A percentile compares a stretch with the other conserved stretches of the same genome.
These are phyloP conservation scores for Daldinia vernicosa DNA, from an alignment of 495 filamentous ascomycete genomes.

Conservation along the genomic window DNA sequence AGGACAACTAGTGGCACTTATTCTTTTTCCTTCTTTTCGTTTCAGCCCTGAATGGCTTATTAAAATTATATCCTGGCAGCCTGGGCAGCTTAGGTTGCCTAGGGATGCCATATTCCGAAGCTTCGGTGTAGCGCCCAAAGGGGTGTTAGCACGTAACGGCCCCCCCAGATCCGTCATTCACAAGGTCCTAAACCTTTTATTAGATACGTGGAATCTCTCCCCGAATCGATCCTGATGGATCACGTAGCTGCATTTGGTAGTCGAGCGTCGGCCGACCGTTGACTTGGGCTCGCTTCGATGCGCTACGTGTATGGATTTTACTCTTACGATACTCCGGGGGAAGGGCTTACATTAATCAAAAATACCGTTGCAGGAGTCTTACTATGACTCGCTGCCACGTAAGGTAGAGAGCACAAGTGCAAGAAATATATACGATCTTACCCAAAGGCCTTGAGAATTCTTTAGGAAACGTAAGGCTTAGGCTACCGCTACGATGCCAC, in stretches of 20 bases:
- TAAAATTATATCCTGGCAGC: conserved; percentile 13
- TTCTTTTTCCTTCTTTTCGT: conserved; percentile 20
- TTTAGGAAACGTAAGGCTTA: conserved; percentile 40
- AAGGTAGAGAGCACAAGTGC: conserved; percentile 14
- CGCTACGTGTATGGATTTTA: conserved; percentile 30
- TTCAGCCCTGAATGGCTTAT: conserved; percentile 31
- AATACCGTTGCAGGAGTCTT: conserved; percentile 34
- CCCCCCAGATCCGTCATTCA: conserved; percentile 28
- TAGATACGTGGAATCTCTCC: conserved; percentile 36
- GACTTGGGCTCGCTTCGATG: conserved; percentile 6
- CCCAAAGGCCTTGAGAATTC: conserved; percentile 18
- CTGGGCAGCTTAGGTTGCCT: neutral
- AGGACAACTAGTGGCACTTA: conserved; percentile 21
- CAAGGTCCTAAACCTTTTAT: conserved; percentile 23
- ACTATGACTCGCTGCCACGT: conserved; percentile 40
- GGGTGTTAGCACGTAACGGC: conserved; percentile 36
- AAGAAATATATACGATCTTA: conserved; percentile 31
- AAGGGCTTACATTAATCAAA: conserved; percentile 34
- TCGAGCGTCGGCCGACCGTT: conserved; percentile 17
- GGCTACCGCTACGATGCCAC: conserved; percentile 19
- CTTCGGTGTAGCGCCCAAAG: conserved; percentile 28
- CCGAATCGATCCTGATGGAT: conserved; percentile 40
- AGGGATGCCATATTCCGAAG: conserved; percentile 33
- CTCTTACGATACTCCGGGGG: conserved; percentile 36
- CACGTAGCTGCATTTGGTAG: conserved; percentile 21